Conservation (phyloP, 2,329 filamentous ascomycete genomes). For the Graphilbum fragrans region DNA sequence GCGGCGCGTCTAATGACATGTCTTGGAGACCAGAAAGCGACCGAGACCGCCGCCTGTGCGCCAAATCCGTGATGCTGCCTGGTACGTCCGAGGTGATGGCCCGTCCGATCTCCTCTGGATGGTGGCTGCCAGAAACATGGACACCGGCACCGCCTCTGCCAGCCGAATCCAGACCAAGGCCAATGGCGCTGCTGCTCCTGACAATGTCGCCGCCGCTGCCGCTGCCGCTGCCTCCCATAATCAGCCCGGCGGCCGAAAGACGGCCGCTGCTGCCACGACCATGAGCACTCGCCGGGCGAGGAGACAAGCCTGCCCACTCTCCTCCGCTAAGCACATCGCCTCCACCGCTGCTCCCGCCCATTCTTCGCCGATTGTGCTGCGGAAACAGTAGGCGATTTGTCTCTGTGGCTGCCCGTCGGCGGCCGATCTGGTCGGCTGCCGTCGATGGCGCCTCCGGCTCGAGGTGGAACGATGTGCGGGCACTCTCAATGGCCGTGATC, state of each 20-base stretch:
- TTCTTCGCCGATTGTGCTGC: conserved; percentile 20
- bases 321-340: conserved; percentile 19
- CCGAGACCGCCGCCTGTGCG: conserved; percentile 41
- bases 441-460: conserved; percentile 20
- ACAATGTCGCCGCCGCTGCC: not conserved
- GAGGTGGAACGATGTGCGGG: conserved; percentile 38
- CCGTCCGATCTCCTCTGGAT: conserved; percentile 45
- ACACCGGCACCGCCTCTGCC: conserved; percentile 13
- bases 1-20: conserved; percentile 18
- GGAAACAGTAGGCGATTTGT: conserved; percentile 25
- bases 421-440: conserved; percentile 9
- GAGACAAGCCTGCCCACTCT: conserved; percentile 41
- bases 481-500: conserved; percentile 38
- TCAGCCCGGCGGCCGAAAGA: conserved; percentile 6
- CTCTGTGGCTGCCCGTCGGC: conserved; percentile 26
- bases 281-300: conserved; percentile 48
- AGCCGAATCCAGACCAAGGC: not conserved
- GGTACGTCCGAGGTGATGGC: conserved; percentile 44
- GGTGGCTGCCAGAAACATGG: conserved; percentile 15
- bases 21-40: conserved; percentile 44
- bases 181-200: not conserved
- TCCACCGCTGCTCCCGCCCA: conserved; percentile 2
- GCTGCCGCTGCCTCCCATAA: not conserved
- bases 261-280: conserved; percentile 32
- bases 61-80: conserved; percentile 15